Conservation (phyloP, 257 asterid species). For the Salvia hispanica region DNA sequence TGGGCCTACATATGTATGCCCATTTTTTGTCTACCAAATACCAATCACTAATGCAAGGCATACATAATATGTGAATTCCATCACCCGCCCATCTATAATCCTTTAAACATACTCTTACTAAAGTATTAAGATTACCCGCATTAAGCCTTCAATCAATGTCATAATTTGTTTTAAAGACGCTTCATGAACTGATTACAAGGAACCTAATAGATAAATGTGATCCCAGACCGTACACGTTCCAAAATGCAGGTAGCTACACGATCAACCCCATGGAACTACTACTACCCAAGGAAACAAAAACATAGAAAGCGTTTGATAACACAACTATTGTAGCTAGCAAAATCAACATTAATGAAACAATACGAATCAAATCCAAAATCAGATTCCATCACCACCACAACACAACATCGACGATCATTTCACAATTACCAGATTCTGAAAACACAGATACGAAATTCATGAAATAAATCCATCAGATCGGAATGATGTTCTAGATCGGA, state of each 20-base stretch:
- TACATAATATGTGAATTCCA: neutral
- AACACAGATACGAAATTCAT: constrained; percentile 15
- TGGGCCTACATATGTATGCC: neutral
- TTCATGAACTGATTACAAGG: neutral
- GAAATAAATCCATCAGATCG: constrained; percentile 37
- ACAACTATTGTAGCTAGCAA: constrained; percentile 1
- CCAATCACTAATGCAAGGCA: too few relatives aligned
- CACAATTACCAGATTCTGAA: constrained; percentile 13
- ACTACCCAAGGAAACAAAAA: too few relatives aligned
- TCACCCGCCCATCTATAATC: neutral
- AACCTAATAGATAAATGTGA: neutral
- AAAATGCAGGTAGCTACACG: neutral
- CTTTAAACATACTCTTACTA: neutral
- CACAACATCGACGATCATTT: neutral
- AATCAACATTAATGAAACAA: neutral
- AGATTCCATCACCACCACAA: constrained; percentile 19
- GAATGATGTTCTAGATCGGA: constrained; percentile 34
- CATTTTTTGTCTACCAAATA: neutral
- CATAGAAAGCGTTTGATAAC: neutral
- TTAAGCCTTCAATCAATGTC: neutral
- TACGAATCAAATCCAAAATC: constrained; percentile 32
- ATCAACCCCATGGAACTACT: constrained; percentile 10
- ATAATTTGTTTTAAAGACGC: neutral
- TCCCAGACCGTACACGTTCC: neutral
- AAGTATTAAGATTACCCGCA: neutral